These are phyloP conservation scores for Termitomyces bulborhizus DNA, from an alignment of 768 basidiomycete species.

Conservation along the genomic window DNA sequence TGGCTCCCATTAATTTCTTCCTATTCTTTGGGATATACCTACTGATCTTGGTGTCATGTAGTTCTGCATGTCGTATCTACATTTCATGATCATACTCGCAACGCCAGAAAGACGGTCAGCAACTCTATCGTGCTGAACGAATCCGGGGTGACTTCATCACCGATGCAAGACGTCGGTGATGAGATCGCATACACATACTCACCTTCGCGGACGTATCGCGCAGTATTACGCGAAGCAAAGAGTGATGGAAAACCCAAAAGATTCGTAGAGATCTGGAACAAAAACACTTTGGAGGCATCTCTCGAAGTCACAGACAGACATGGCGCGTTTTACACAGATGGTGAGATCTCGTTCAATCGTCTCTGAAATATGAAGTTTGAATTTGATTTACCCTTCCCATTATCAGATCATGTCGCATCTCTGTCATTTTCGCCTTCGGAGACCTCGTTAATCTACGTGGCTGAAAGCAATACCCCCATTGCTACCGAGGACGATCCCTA, in stretches of 20 bases:
- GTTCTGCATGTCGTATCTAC: constrained; percentile 41
- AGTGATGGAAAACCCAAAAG: constrained; percentile 39
- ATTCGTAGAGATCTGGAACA: constrained; percentile 56
- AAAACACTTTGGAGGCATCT: constrained; percentile 34
- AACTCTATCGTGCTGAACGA: constrained; percentile 30
- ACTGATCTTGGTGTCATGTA: constrained; percentile 11
- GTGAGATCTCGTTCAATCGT: constrained; percentile 23
- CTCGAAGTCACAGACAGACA: constrained; percentile 55
- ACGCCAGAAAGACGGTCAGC: constrained; percentile 37
- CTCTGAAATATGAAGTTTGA: background rate
- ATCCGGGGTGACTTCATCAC: constrained; percentile 13
- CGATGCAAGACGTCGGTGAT: constrained; percentile 31
- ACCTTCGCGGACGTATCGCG: constrained; percentile 32
- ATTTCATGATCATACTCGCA: constrained; percentile 44
- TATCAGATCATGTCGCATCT: constrained; percentile 43
- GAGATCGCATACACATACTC: constrained; percentile 37
- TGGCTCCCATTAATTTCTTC: background rate
- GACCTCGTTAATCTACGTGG: constrained; percentile 49
- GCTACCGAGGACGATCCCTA: constrained; percentile 25
- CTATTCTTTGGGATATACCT: background rate
- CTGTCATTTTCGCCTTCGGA: constrained; percentile 52
- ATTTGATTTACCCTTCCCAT: background rate
- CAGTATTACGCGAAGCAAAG: constrained; percentile 36
- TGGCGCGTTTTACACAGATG: constrained; percentile 57
- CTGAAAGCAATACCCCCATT: constrained; percentile 40